Base-by-base conservation (phyloP, 2,329 filamentous ascomycete genomes). In the Exophiala sideris region DNA sequence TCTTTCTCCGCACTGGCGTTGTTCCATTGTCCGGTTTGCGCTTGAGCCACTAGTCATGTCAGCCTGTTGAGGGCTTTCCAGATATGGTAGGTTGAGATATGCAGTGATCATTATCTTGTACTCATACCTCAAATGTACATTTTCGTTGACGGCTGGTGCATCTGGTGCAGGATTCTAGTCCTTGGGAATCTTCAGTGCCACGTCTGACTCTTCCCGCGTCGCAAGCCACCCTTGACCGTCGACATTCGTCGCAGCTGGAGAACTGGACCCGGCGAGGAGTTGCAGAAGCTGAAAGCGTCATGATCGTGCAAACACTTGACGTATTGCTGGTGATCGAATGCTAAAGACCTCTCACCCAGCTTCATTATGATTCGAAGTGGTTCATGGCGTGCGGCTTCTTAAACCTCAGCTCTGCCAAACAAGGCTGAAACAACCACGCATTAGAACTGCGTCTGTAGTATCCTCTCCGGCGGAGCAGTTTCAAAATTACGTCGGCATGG, bases 171-270 rank as follows among this genome's bases (percentile, higher is more conserved):
- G 55, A 52, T 18, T 36, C 47, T 51, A 54, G 54, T 58, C 58
- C 50, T 58, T 58, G 47, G 44, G 55, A 49, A 54, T 62, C 49
- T 50, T 50, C 42, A 53, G 41, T 50, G 48, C 45, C 57, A 50
- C 35, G 62, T 45, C 48, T 57, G 50, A 58, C 60, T 57, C 45
- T 51, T 14, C 62, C 52, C 29, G 67, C 66, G 50, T 70, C 67
- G 49, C 68, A 70, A 11, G 62, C 62, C 39, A 69, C 66, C 3
- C 67, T 62, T 20, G 66, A 64, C 20, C 60, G 61, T 24, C 68
- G 67, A 45, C 67, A 69, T 14, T 62, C 61, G 57, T 70, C 68
- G 46, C 68, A 70, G 48, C 67, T 69, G 9, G 67, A 70, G 48
- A 68, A 70, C 41, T 70, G 68, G 21, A 58, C 66, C 24, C 67